Base-by-base conservation (phyloP, 495 filamentous ascomycete genomes). In the Xylaria acuta region DNA sequence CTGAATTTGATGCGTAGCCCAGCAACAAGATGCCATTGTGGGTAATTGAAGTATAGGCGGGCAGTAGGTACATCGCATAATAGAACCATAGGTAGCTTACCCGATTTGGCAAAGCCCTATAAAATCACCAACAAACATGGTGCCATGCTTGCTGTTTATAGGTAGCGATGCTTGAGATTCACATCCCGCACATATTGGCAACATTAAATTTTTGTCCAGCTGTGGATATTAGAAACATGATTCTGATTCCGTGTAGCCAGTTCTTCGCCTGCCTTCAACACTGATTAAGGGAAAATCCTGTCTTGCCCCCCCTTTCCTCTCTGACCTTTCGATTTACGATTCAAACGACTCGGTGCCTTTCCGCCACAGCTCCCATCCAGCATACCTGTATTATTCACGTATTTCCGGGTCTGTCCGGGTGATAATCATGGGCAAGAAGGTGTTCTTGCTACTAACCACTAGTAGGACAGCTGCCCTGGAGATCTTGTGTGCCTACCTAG, bases 21-120 rank as follows among this genome's bases (percentile, higher is more conserved):
- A 38, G 58, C 6, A 60, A 38, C 34, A n/a, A 22, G 56, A 60
- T n/a, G n/a, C n/a, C 4, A 22, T 60, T 22, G 20, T 38, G 9
- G 32, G 32, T 4, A 54, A 22, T 34, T 60, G 56, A n/a, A 38
- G 56, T 60, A 38, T 38, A 60, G 16, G 32, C 7, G 32, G 32
- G 30, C 16, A 36, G 14, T 43, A 32, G 12, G 30, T 25, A 41
- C 4, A 18, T 38, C 0, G 14, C 40, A 60, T 32, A 45, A 62
- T 41, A 14, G 12, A 22, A 34, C 11, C 4, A 9, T 40, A 63
- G 41, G 14, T 22, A 49, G 5, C 25, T 68, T 68, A 58, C 65
- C 47, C 36, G 65, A 56, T 68, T 56, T 27, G 34, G 65, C 22
- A 68, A 68, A 58, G 34, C 49, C 45, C 27, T 36, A 38, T 22